A percentile compares a stretch with the other conserved stretches of the same genome.
phyloP scores from a whole-genome alignment of 2,329 filamentous ascomycete species.

The Fusarium sp. region DNA sequence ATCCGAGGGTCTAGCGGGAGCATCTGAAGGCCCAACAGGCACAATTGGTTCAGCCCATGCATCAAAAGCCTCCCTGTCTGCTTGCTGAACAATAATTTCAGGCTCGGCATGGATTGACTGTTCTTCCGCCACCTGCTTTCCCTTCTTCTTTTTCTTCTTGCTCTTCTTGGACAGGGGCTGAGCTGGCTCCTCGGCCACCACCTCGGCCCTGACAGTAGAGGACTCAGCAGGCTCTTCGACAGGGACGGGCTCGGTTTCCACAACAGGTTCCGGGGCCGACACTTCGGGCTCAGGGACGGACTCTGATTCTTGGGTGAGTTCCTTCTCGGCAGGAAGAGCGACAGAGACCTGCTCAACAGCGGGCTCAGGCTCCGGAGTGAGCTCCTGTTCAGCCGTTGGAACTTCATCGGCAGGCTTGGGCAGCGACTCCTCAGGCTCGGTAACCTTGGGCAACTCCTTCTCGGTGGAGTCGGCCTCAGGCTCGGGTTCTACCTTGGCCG shows the following conservation, averaged over 20 bases:
- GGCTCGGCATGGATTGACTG: background rate
- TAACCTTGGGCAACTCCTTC: background rate
- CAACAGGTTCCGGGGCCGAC: background rate
- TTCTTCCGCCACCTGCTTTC: constrained; percentile 22
- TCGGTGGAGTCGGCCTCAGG: background rate
- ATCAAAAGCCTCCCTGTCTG: constrained; percentile 28
- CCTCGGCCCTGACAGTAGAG: background rate
- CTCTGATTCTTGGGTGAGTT: background rate
- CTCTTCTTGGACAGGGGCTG: constrained; percentile 28
- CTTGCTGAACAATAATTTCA: constrained; percentile 5
- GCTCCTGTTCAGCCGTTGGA: background rate
- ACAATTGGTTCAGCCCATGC: constrained; percentile 23
- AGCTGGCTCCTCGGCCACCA: background rate
- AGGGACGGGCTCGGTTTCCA: background rate
- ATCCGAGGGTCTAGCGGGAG: background rate
- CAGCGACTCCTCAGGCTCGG: background rate
- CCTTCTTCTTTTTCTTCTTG: constrained; percentile 44
- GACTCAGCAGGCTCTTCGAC: constrained; percentile 26
- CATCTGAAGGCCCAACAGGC: background rate
- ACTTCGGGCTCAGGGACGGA: constrained; percentile 4
- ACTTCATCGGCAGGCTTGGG: background rate
- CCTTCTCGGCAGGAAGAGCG: background rate
- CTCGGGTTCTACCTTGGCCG: background rate
- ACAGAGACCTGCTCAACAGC: background rate
- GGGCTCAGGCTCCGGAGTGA: background rate